Conservation (phyloP, 305 asterid species). For the Solanum hybrid region DNA sequence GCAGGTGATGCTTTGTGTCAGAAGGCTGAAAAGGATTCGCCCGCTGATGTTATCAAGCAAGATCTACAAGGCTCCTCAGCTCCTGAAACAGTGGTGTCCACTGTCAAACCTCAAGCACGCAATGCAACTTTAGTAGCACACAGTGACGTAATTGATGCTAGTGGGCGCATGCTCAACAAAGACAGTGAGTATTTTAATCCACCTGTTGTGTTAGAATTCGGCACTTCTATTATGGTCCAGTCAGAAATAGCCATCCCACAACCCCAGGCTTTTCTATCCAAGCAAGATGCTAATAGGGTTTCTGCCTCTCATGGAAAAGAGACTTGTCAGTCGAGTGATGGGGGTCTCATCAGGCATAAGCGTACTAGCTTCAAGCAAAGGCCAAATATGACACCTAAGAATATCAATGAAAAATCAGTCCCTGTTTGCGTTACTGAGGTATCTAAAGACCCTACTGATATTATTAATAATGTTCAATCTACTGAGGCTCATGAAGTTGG, state of each 20-base stretch:
- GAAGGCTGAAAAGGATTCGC: conserved; percentile 26
- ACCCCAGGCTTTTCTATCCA: conserved; percentile 19
- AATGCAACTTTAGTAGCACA: conserved; percentile 18
- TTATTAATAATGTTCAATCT: conserved; percentile 19
- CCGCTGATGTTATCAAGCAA: conserved; percentile 13
- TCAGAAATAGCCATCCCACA: conserved; percentile 22
- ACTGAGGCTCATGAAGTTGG: conserved; percentile 27
- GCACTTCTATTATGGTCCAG: conserved; percentile 28
- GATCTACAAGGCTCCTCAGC: conserved; percentile 29
- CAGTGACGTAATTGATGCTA: conserved; percentile 19
- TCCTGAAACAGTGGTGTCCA: conserved; percentile 30
- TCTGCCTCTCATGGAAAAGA: conserved; percentile 19
- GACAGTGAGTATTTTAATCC: neutral
- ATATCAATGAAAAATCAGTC: conserved; percentile 28
- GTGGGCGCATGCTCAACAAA: conserved; percentile 10
- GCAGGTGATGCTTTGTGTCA: conserved; percentile 36
- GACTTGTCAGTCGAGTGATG: conserved; percentile 37
- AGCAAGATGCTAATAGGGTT: conserved; percentile 25
- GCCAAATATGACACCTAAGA: conserved; percentile 33
- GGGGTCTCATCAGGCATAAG: conserved; percentile 36
- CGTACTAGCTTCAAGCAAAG: conserved; percentile 48
- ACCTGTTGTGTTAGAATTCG: conserved; percentile 20
- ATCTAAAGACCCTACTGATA: conserved; percentile 20
- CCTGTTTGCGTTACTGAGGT: conserved; percentile 22
- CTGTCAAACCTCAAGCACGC: conserved; percentile 23